These are phyloP conservation scores for Fusarium buxicola DNA, from an alignment of 2,329 filamentous ascomycete genomes.

Conservation along the genomic window DNA sequence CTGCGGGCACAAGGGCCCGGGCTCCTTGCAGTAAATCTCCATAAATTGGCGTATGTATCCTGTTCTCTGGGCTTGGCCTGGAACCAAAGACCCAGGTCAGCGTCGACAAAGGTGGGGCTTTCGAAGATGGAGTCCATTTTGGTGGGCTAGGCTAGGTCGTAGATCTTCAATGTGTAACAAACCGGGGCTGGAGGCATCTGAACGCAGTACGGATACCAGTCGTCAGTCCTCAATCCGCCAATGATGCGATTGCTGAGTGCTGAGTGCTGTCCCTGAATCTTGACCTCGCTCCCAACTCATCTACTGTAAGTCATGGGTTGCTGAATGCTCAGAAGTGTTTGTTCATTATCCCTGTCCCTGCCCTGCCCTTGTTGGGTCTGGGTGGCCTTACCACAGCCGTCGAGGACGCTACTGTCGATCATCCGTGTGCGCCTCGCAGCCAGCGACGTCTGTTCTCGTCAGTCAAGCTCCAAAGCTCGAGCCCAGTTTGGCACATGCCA, in stretches of 20 bases:
- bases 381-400: constrained; percentile 31
- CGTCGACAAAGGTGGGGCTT: constrained; percentile 13
- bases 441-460: constrained; percentile 14
- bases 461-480: constrained; percentile 23
- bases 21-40: constrained; percentile 10
- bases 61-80: constrained; percentile 15
- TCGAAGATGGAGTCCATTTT: constrained; percentile 10
- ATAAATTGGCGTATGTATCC: constrained; percentile 6
- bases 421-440: constrained; percentile 41
- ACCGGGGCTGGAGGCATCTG: not conserved
- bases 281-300: constrained; percentile 10
- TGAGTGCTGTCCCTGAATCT: constrained; percentile 18
- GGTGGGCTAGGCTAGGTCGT: constrained; percentile 16
- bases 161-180: constrained; percentile 7
- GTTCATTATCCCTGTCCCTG: constrained; percentile 4
- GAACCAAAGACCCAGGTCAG: constrained; percentile 5
- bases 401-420: constrained; percentile 46
- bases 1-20: constrained; percentile 8
- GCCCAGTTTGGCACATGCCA: constrained; percentile 34
- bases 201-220: not conserved
- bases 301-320: constrained; percentile 4
- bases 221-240: constrained; percentile 5
- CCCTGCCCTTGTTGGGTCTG: constrained; percentile 12
- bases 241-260: constrained; percentile 33
- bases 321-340: constrained; percentile 1